Base-by-base conservation (phyloP, 495 filamentous ascomycete genomes). In the Trichoderma asperelloides region DNA sequence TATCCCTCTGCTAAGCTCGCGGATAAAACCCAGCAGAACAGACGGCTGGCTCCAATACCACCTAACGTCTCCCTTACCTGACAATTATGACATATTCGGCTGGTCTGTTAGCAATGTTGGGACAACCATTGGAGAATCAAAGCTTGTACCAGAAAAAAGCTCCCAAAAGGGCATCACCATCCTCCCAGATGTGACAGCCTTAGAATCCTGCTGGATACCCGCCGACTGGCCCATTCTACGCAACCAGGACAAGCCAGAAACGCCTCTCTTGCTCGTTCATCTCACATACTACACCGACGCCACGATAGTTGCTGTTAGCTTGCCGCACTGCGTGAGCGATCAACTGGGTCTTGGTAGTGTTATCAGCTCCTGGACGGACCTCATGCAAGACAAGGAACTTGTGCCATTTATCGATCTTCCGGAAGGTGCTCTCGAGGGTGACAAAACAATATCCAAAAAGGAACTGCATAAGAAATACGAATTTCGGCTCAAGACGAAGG, bases 11-110 rank as follows among this genome's bases (percentile, higher is more conserved):
- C 66, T 67, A n/a, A 49, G 45, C 18, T 51, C 66, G 6, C 45
- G 51, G 15, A 28, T 67, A 23, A 40, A 62, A 11, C 21, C 23
- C 11, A 28, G 65, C 25, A 15, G 43, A 21, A 23, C 18, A 8
- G 28, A 67, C n/a, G 49, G 49, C 27, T 23, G 4, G 66, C 66
- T 67, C 2, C 21, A 62, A 27, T 67, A 63, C 12, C 66, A 67
- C 18, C 12, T 63, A n/a, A 47, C n/a, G 7, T 63, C 57, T 15
- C 27, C 66, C 18, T 41, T 63, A 5, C 43, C 45, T 8, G n/a
- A 21, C 5, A 23, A 51, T 1, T 30, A 65, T 4, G n/a, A 30
- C 1, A 2, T 65, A 21, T 65, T 65, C 41, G 13, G 43, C 6
- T 65, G 64, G 64, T 47, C 40, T 3, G 25, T 43, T n/a, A 45